Evolutionary conservation across 495 filamentous ascomycete genomes (phyloP).

Genomic region (Penicillium roqueforti): DNA sequence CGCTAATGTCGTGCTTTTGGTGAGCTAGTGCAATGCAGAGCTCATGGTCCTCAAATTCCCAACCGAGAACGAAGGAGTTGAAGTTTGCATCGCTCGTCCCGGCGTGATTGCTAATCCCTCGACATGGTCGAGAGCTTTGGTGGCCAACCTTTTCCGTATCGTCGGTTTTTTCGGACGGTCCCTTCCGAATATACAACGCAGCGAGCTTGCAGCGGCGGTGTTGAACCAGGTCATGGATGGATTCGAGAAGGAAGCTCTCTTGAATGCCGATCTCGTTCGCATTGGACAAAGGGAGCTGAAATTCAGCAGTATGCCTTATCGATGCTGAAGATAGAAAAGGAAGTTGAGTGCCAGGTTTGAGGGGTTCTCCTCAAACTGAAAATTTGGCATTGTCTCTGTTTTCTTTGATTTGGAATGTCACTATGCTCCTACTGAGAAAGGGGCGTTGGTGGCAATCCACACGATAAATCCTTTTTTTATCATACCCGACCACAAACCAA

Average conservation of each 20-base stretch:
- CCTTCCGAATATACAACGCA: slow-evolving; percentile 32
- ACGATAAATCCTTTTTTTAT: background rate
- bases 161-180: slow-evolving; percentile 6
- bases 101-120: slow-evolving; percentile 23
- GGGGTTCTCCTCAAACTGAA: too few species aligned
- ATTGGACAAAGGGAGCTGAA: slow-evolving; percentile 24
- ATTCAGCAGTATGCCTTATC: background rate
- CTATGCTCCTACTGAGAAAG: background rate
- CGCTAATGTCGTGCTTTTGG: background rate
- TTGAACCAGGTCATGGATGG: slow-evolving; percentile 43
- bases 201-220: slow-evolving; percentile 42
- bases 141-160: slow-evolving; percentile 6
- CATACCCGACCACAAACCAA: background rate
- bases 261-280: slow-evolving; percentile 42
- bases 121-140: slow-evolving; percentile 5
- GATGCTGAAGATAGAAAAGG: too few species aligned
- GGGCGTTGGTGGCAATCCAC: background rate
- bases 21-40: slow-evolving; percentile 40
- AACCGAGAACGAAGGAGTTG: slow-evolving; percentile 26
- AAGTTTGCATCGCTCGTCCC: slow-evolving; percentile 36
- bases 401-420: too few species aligned
- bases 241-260: slow-evolving; percentile 44
- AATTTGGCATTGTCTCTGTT: too few species aligned
- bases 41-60: slow-evolving; percentile 37
- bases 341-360: too few species aligned